Base-by-base conservation (phyloP, 257 asterid genomes). In the Gentiana straminea region DNA sequence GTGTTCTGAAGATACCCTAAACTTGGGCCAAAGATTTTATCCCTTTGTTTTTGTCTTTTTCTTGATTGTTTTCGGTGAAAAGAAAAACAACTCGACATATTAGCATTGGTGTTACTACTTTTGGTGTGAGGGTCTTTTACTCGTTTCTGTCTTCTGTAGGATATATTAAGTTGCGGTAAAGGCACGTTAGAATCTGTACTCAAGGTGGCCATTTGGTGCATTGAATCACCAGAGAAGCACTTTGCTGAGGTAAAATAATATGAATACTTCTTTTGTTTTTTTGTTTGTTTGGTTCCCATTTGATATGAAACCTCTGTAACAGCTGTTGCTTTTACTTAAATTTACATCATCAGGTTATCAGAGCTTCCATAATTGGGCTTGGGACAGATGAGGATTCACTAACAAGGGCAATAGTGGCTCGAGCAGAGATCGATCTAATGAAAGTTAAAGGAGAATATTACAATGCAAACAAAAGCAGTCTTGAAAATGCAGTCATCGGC, bases 321-420 rank as follows among this genome's bases (percentile, higher is more conserved):
- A 24, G 24, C 24, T 0, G 24, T 24, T 24, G 24, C 24, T 24
- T 24, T 24, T 24, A 24, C 24, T 24, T 24, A 24, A 24, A 24
- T 24, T 24, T 24, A 24, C 24, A 24, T 24, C 24, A 10, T 3
- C 76, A 89, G 97, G 95, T 83, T 50, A 55, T 85, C 38, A 73
- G 77, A 69, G 72, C 73, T 44, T 73, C 97, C 7, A 72, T 83
- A 10, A 45, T 64, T 5, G 97, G 97, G 56, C 59, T 85, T 3
- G 97, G 97, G 57, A 89, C 95, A 0, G 86, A 85, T 45, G 97
- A 85, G 69, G 77, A 83, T 63, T 74, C 97, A 13, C 74, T 89
- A 64, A 83, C 78, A 6, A 70, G 95, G 69, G 94, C 79, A n/a
- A 76, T 89, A 10, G 77, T 89, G 6, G 62, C 63, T 56, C 79